These are phyloP conservation scores for Xylariaceae sp. DNA, from an alignment of 2,329 filamentous ascomycete genomes.

Conservation along the genomic window DNA sequence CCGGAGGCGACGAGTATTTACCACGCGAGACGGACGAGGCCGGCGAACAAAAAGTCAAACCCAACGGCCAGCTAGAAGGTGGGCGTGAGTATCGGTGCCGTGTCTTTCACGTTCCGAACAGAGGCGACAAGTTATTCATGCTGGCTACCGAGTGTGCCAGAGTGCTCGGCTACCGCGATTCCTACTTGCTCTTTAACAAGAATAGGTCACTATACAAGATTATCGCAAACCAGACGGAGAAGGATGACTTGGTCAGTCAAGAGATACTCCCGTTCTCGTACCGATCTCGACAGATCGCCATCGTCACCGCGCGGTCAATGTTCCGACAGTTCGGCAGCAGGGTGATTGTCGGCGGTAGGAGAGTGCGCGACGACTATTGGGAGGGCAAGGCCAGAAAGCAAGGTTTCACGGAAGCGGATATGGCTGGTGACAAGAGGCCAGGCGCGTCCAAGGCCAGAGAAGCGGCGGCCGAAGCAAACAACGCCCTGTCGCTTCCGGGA, in stretches of 20 bases:
- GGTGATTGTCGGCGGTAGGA: conserved; percentile 80
- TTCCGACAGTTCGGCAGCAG: conserved; percentile 96
- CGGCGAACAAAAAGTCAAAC: conserved; percentile 88
- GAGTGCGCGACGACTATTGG: conserved; percentile 98
- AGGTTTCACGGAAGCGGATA: conserved; percentile 94
- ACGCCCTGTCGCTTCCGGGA: conserved; percentile 52
- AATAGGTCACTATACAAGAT: conserved; percentile 96
- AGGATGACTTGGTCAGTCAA: conserved; percentile 91
- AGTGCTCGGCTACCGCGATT: conserved; percentile 89
- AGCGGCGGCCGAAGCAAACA: conserved; percentile 66
- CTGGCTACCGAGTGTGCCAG: conserved; percentile 94
- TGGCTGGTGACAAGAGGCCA: conserved; percentile 91
- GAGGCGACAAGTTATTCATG: conserved; percentile 96
- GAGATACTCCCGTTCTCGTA: conserved; percentile 97
- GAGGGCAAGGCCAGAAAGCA: conserved; percentile 95
- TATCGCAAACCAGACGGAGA: conserved; percentile 90
- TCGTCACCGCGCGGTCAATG: conserved; percentile 96
- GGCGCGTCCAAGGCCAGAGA: conserved; percentile 86
- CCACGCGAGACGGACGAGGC: conserved; percentile 88
- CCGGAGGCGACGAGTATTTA: conserved; percentile 88
- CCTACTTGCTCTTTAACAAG: conserved; percentile 98
- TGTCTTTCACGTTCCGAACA: conserved; percentile 86
- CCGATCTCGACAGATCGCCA: conserved; percentile 95
- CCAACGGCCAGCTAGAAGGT: conserved; percentile 75
- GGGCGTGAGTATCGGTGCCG: conserved; percentile 85